phyloP scores from a whole-genome alignment of 106 monocot genomes.

The Apostasia ramifera region DNA sequence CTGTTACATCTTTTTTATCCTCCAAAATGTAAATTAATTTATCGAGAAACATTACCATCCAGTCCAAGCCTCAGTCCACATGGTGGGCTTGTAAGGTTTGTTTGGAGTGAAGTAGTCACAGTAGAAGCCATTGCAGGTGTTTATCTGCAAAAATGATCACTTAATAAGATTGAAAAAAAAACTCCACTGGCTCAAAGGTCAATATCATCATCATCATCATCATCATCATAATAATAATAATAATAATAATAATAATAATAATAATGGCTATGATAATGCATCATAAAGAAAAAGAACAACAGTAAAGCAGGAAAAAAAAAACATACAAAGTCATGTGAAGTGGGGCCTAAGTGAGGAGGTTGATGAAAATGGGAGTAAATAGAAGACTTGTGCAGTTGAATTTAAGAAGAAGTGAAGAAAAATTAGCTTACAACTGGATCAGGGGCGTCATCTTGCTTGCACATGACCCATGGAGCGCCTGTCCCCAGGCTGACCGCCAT shows the following conservation, averaged over 20 bases:
- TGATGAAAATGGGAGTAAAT: neutral
- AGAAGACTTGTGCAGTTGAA: too few relatives aligned
- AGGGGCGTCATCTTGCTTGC: slow-evolving; percentile 87
- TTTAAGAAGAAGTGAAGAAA: neutral
- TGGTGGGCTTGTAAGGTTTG: slow-evolving; percentile 73
- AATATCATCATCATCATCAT: too few relatives aligned
- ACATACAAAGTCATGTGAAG: slow-evolving; percentile 1
- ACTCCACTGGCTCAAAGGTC: too few relatives aligned
- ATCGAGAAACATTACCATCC: slow-evolving; percentile 45
- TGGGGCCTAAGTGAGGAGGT: neutral
- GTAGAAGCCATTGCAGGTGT: slow-evolving; percentile 95
- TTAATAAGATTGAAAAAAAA: too few relatives aligned
- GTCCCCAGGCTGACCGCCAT: slow-evolving; percentile 70
- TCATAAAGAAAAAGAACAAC: neutral
- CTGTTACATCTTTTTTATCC: too few relatives aligned
- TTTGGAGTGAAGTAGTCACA: slow-evolving; percentile 82
- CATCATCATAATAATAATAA: too few relatives aligned
- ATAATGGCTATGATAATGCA: neutral
- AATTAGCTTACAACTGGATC: slow-evolving; percentile 65
- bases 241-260: too few relatives aligned
- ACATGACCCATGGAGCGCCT: slow-evolving; percentile 92
- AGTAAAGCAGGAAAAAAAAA: neutral
- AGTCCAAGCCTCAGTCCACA: slow-evolving; percentile 98
- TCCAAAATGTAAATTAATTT: too few relatives aligned
- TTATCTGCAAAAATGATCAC: slow-evolving; percentile 34